phyloP scores from a whole-genome alignment of 768 basidiomycete species.

The Lenzites betulinus region DNA sequence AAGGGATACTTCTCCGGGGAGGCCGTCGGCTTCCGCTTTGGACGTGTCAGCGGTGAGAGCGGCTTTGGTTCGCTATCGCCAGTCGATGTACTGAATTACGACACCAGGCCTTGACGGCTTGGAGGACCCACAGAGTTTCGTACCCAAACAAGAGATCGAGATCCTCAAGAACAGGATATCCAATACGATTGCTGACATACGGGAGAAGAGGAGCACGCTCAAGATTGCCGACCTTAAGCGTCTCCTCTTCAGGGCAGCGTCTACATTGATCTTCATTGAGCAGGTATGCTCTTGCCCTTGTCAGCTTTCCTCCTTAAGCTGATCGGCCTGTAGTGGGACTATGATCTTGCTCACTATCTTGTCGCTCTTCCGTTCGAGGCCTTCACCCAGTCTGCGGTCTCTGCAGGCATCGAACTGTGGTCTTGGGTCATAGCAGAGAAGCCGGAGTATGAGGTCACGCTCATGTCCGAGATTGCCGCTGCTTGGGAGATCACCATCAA shows the following conservation, averaged over 20 bases:
- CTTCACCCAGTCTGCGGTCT: constrained; percentile 82
- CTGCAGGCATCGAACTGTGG: constrained; percentile 92
- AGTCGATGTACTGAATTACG: not conserved
- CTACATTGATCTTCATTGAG: constrained; percentile 69
- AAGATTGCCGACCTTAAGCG: constrained; percentile 83
- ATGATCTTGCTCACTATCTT: constrained; percentile 82
- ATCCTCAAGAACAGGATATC: constrained; percentile 70
- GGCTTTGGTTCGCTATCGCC: not conserved
- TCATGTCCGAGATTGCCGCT: constrained; percentile 84
- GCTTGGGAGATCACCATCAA: constrained; percentile 87
- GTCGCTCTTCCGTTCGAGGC: constrained; percentile 88
- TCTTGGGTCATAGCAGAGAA: constrained; percentile 93
- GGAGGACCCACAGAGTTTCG: constrained; percentile 34
- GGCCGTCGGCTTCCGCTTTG: constrained; percentile 75
- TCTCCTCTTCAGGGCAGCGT: constrained; percentile 84
- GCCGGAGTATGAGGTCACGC: constrained; percentile 74
- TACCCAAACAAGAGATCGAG: constrained; percentile 61
- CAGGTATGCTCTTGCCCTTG: constrained; percentile 44
- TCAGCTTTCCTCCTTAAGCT: not conserved
- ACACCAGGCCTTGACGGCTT: not conserved
- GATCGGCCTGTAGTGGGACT: constrained; percentile 63
- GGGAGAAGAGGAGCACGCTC: constrained; percentile 68
- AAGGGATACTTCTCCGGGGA: constrained; percentile 93
- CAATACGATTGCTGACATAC: constrained; percentile 65
- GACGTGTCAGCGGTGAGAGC: constrained; percentile 59